phyloP scores from a whole-genome alignment of 345 rosid genomes.

The Eucalyptus polybractea region DNA sequence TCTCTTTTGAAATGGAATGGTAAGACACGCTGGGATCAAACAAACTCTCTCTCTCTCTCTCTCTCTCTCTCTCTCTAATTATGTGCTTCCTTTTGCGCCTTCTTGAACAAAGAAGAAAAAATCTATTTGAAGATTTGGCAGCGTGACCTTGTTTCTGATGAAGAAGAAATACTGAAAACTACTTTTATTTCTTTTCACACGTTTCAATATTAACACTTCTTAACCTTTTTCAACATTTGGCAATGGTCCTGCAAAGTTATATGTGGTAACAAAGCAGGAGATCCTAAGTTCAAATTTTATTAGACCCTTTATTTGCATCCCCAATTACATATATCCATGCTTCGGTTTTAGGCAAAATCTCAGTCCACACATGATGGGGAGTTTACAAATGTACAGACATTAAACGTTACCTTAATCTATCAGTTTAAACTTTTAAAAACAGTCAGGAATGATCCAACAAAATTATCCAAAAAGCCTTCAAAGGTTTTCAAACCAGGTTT shows the following conservation, averaged over 20 bases:
- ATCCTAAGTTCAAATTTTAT: background rate
- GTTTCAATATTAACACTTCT: background rate
- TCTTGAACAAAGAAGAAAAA: background rate
- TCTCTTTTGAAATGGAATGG: background rate
- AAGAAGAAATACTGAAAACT: background rate
- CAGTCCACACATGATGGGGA: background rate
- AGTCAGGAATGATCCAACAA: background rate
- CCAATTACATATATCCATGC: background rate
- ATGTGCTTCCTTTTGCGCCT: background rate
- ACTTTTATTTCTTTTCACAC: background rate
- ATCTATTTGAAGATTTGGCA: background rate
- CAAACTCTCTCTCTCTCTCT: too few relatives aligned
- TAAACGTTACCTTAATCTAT: background rate
- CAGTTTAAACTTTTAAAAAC: background rate
- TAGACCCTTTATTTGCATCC: background rate
- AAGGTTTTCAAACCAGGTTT: background rate
- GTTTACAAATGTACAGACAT: background rate
- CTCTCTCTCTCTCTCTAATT: background rate
- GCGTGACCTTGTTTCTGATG: background rate
- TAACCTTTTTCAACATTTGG: background rate
- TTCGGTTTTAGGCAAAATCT: background rate
- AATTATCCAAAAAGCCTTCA: background rate
- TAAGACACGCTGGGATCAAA: background rate
- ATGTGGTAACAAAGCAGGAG: background rate
- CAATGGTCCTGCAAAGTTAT: background rate